These are phyloP conservation scores for Narthecium ossifragum DNA, from an alignment of 106 monocot species.

Conservation along the genomic window DNA sequence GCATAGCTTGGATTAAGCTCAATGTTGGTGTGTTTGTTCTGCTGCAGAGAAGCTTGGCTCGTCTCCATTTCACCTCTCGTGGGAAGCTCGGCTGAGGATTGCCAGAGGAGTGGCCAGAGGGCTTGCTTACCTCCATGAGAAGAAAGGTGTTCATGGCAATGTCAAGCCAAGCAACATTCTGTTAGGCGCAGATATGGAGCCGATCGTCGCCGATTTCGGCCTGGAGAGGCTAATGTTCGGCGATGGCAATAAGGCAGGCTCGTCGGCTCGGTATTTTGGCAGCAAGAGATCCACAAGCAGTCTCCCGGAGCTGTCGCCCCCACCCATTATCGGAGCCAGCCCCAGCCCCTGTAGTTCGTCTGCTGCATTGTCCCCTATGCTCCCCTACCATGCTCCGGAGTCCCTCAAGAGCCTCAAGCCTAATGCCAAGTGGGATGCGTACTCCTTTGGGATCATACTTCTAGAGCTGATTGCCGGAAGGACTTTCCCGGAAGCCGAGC, in stretches of 20 bases:
- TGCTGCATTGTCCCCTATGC: slow-evolving; percentile 2
- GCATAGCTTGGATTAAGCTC: too few relatives aligned
- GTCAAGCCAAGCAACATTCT: slow-evolving; percentile 91
- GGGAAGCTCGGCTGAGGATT: slow-evolving; percentile 66
- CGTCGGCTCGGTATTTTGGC: slow-evolving; percentile 68
- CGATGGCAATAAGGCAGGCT: slow-evolving; percentile 22
- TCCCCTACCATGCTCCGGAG: slow-evolving; percentile 84
- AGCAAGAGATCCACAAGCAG: slow-evolving; percentile 87
- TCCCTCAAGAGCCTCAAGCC: slow-evolving; percentile 75
- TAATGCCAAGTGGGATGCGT: slow-evolving; percentile 79
- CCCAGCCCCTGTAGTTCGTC: slow-evolving; percentile 28
- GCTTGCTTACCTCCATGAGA: slow-evolving; percentile 81
- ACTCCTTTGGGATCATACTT: slow-evolving; percentile 79
- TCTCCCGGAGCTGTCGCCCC: slow-evolving; percentile 58
- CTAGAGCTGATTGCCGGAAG: slow-evolving; percentile 75
- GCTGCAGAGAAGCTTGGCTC: slow-evolving; percentile 63
- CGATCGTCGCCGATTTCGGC: slow-evolving; percentile 70
- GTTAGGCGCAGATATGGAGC: slow-evolving; percentile 56
- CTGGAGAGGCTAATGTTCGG: slow-evolving; percentile 59
- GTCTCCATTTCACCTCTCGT: slow-evolving; percentile 52
- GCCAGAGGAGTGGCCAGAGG: slow-evolving; percentile 79
- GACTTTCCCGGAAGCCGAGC: slow-evolving; percentile 64
- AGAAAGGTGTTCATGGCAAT: slow-evolving; percentile 86
- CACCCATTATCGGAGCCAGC: slow-evolving; percentile 30
- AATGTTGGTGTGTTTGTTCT: not conserved